Conservation (phyloP, 345 rosid genomes). For the Luvunga scandens region DNA sequence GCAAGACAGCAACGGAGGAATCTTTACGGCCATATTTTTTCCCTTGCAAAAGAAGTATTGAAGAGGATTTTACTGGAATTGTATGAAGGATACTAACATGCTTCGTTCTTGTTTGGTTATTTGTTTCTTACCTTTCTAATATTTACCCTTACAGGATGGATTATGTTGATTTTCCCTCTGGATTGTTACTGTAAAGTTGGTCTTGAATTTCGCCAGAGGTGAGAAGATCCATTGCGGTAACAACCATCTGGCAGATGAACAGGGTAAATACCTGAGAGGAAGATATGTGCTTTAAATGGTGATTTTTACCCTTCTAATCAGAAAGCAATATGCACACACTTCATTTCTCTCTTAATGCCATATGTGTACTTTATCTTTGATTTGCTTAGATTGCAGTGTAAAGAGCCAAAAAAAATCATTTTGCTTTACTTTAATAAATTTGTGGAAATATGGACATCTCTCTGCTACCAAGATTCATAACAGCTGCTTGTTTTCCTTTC, state of each 20-base stretch:
- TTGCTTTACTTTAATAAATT: neutral
- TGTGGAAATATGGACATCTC: neutral
- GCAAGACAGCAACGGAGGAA: neutral
- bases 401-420: neutral
- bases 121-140: neutral
- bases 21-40: neutral
- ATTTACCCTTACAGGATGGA: constrained; percentile 4
- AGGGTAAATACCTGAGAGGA: neutral
- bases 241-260: neutral
- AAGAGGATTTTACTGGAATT: neutral
- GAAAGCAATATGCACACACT: neutral
- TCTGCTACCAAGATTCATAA: neutral
- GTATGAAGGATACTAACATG: neutral
- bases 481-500: neutral
- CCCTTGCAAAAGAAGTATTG: neutral
- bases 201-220: neutral
- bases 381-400: neutral
- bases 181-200: neutral
- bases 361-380: neutral
- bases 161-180: neutral
- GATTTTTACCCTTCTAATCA: neutral
- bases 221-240: neutral
- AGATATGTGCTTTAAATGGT: neutral
- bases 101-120: neutral
- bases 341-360: neutral